Evolutionary conservation across 2,329 filamentous ascomycete genomes (phyloP).

Genomic region (Albifimbria verrucaria): DNA sequence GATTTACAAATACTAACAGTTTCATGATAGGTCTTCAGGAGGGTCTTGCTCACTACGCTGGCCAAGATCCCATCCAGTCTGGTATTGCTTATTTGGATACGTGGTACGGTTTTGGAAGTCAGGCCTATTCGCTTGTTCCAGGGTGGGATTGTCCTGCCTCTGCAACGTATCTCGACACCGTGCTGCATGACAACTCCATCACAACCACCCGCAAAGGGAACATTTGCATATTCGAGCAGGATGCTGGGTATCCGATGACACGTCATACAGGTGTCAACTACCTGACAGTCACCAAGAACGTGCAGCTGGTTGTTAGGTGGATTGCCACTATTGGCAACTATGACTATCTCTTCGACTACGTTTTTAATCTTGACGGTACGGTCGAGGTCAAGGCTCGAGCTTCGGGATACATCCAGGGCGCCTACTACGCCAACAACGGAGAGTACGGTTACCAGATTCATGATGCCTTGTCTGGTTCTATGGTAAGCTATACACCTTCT

Average conservation of each 20-base stretch:
- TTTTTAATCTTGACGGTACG: constrained; percentile 49
- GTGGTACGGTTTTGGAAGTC: constrained; percentile 45
- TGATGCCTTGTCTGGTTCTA: constrained; percentile 42
- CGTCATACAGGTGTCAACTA: constrained; percentile 41
- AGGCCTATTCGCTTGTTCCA: constrained; percentile 39
- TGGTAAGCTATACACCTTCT: constrained; percentile 16
- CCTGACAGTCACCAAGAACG: constrained; percentile 44
- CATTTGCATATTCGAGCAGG: constrained; percentile 55
- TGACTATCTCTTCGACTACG: constrained; percentile 48
- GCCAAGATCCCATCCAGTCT: constrained; percentile 43
- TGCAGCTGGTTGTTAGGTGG: constrained; percentile 41
- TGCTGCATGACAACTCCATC: constrained; percentile 40
- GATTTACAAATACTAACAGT: neutral
- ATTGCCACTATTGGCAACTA: constrained; percentile 54
- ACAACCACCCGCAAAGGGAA: constrained; percentile 43
- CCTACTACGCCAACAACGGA: constrained; percentile 41
- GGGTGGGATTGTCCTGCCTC: constrained; percentile 52
- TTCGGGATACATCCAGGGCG: constrained; percentile 51
- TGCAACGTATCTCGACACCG: constrained; percentile 45
- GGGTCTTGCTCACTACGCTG: constrained; percentile 49
- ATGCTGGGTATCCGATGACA: constrained; percentile 45
- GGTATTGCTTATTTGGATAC: constrained; percentile 44
- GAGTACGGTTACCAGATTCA: constrained; percentile 51
- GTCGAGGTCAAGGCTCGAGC: constrained; percentile 49
- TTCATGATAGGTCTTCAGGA: constrained; percentile 43